Evolutionary conservation across 495 filamentous ascomycete genomes (phyloP).

Genomic region (Tuber umbilicatum): DNA sequence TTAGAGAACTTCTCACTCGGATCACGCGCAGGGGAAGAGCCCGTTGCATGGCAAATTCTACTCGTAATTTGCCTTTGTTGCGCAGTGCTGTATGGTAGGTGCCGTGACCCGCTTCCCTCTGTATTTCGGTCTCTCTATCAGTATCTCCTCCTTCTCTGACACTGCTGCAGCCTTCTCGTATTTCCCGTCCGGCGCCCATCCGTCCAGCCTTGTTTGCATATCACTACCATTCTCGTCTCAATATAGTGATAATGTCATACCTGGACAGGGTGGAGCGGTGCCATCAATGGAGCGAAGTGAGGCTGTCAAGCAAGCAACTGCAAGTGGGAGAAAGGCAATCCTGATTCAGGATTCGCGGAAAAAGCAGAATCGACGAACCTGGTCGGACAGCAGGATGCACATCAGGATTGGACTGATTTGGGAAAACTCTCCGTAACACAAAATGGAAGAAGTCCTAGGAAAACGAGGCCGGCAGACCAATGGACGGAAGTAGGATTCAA

Average conservation of each 20-base stretch:
- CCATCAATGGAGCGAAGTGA: background rate
- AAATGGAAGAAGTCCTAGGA: background rate
- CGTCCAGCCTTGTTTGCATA: background rate
- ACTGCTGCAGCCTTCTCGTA: background rate
- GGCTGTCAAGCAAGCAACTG: constrained; percentile 8
- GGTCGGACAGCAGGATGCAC: constrained; percentile 17
- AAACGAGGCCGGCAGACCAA: background rate
- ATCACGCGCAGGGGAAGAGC: background rate
- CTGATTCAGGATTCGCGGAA: constrained; percentile 32
- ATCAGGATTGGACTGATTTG: background rate
- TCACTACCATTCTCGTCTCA: background rate
- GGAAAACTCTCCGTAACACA: background rate
- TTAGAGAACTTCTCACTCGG: background rate
- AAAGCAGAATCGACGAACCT: constrained; percentile 27
- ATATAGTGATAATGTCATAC: background rate
- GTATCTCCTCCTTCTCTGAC: constrained; percentile 8
- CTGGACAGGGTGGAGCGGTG: background rate
- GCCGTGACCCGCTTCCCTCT: constrained; percentile 16
- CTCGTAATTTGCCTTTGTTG: background rate
- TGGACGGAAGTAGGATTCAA: constrained; percentile 1
- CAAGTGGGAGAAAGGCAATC: constrained; percentile 24
- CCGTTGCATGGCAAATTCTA: background rate
- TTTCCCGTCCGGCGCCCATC: background rate
- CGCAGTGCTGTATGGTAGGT: constrained; percentile 13
- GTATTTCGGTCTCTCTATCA: constrained; percentile 2